Conservation (phyloP, 2,329 filamentous ascomycete species). For the Cercospora sp. region DNA sequence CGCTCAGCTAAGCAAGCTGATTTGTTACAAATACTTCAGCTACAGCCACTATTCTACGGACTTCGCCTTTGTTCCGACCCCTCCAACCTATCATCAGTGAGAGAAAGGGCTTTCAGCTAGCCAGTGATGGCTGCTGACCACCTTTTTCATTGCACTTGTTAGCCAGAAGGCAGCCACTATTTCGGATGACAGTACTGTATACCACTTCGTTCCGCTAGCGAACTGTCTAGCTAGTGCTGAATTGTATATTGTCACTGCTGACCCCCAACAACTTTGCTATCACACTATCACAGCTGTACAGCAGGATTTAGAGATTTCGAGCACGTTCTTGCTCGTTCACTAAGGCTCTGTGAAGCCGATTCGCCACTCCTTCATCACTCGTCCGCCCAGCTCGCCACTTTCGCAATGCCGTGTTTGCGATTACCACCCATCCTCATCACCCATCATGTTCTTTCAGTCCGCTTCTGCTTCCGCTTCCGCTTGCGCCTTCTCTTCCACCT, state of each 20-base stretch:
- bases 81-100: background rate
- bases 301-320: background rate
- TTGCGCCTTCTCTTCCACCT: too few species aligned
- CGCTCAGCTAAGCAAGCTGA: background rate
- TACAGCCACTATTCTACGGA: background rate
- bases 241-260: conserved; percentile 5
- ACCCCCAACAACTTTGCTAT: background rate
- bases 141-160: background rate
- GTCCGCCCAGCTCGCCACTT: background rate
- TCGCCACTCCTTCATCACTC: background rate
- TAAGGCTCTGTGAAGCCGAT: background rate
- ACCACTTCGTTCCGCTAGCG: background rate
- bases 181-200: background rate
- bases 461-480: too few species aligned
- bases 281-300: background rate
- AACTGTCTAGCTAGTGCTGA: background rate
- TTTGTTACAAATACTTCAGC: background rate
- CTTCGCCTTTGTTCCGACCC: background rate
- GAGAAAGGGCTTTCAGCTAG: background rate
- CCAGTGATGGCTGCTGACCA: conserved; percentile 8
- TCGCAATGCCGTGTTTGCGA: too few species aligned
- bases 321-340: background rate
- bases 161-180: background rate
- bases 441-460: background rate
- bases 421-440: background rate